Conservation (phyloP, 768 basidiomycete genomes). For the Tricholoma flavovirens region DNA sequence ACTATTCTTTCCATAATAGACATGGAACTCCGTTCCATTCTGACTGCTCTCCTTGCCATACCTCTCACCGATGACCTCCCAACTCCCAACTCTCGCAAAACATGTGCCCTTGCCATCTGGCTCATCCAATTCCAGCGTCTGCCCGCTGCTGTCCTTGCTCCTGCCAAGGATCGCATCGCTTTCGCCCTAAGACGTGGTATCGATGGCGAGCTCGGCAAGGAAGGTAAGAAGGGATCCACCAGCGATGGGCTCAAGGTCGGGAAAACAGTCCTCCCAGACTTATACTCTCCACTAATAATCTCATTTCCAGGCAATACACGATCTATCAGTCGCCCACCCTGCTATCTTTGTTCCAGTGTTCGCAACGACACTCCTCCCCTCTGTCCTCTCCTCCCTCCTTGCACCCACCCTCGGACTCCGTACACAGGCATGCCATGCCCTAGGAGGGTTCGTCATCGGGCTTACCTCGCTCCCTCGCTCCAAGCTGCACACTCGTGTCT, state of each 20-base stretch:
- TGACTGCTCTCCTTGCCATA: conserved; percentile 64
- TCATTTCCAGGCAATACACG: conserved; percentile 59
- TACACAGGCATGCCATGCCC: conserved; percentile 67
- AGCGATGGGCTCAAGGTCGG: conserved; percentile 74
- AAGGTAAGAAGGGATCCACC: conserved; percentile 81
- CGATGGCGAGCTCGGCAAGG: conserved; percentile 80
- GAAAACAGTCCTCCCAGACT: conserved; percentile 6
- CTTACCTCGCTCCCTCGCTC: conserved; percentile 43
- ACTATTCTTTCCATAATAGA: conserved; percentile 38
- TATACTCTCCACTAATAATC: conserved; percentile 1
- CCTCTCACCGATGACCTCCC: conserved; percentile 65
- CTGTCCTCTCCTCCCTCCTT: conserved; percentile 57
- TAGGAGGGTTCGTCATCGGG: conserved; percentile 62
- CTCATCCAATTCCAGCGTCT: conserved; percentile 68
- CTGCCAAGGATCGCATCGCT: conserved; percentile 62
- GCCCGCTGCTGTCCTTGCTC: conserved; percentile 52
- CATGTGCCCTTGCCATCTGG: conserved; percentile 73
- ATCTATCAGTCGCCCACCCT: conserved; percentile 60
- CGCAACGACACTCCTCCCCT: conserved; percentile 40
- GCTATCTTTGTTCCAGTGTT: conserved; percentile 67
- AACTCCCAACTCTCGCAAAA: conserved; percentile 83
- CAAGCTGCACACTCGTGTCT: conserved; percentile 46
- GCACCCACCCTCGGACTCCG: conserved; percentile 62
- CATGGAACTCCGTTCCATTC: conserved; percentile 49
- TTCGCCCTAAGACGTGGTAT: conserved; percentile 71